These are phyloP conservation scores for Magnusiomyces magnusii DNA, from an alignment of 1,139 yeast genomes.

Conservation along the genomic window DNA sequence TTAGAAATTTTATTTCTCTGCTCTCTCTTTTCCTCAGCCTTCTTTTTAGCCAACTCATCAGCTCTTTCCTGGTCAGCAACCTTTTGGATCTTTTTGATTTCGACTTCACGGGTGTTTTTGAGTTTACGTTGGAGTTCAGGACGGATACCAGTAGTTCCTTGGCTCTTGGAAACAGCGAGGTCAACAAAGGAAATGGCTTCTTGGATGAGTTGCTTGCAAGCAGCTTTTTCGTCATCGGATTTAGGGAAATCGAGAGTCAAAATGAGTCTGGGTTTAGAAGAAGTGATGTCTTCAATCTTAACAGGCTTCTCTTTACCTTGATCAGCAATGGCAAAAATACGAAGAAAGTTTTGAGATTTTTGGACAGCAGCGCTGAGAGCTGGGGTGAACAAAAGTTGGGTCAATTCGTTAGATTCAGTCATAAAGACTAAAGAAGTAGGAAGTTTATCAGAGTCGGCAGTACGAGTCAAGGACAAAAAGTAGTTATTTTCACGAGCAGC, in stretches of 20 bases:
- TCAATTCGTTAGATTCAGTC: constrained; percentile 82
- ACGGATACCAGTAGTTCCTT: constrained; percentile 27
- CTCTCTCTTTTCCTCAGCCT: constrained; percentile 61
- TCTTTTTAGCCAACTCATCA: constrained; percentile 61
- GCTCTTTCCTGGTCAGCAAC: constrained; percentile 52
- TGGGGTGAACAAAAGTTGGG: constrained; percentile 52
- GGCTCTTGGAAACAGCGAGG: constrained; percentile 40
- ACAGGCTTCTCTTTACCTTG: constrained; percentile 63
- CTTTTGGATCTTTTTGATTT: constrained; percentile 52
- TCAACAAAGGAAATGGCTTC: constrained; percentile 52
- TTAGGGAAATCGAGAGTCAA: constrained; percentile 46
- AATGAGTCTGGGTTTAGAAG: constrained; percentile 48
- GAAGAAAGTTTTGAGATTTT: constrained; percentile 47
- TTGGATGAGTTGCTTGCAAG: constrained; percentile 42
- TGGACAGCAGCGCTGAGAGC: constrained; percentile 44
- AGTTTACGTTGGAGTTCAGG: constrained; percentile 71
- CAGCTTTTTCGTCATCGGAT: constrained; percentile 41
- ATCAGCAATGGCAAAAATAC: constrained; percentile 74
- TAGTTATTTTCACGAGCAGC: constrained; percentile 67
- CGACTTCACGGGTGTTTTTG: constrained; percentile 65
- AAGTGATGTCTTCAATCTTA: constrained; percentile 40
- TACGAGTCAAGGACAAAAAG: constrained; percentile 76
- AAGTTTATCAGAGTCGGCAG: constrained; percentile 59
- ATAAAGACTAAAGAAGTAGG: constrained; percentile 75
- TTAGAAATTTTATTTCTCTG: constrained; percentile 46